phyloP scores from a whole-genome alignment of 495 filamentous ascomycete genomes.

The Hypoxylon intermedium region DNA sequence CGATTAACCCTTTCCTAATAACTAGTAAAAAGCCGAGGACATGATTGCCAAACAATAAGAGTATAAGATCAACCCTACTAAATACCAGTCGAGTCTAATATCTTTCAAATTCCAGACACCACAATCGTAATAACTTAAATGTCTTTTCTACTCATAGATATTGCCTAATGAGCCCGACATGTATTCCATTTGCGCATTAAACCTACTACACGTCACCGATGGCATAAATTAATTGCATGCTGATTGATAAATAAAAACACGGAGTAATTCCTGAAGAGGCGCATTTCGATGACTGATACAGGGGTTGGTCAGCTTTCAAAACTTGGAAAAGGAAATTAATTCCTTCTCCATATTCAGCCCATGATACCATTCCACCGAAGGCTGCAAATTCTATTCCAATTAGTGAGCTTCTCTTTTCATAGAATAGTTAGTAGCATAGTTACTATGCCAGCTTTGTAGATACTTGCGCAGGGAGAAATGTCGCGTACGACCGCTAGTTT shows the following conservation, averaged over 20 bases:
- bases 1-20: too few species aligned
- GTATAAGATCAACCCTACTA: too few species aligned
- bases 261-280: slow-evolving; percentile 13
- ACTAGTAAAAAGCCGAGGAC: too few species aligned
- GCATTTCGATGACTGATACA: slow-evolving; percentile 8
- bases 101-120: too few species aligned
- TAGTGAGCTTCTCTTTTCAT: too few species aligned
- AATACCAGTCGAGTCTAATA: too few species aligned
- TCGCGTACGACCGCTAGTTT: slow-evolving; percentile 1
- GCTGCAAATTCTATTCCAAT: too few species aligned
- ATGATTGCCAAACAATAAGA: too few species aligned
- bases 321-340: slow-evolving; percentile 35
- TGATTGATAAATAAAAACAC: slow-evolving; percentile 15
- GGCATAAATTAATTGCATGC: slow-evolving; percentile 28
- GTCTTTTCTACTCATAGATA: background rate
- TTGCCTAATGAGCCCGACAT: background rate
- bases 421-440: too few species aligned
- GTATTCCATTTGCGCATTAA: too few species aligned
- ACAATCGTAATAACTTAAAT: background rate
- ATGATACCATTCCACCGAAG: too few species aligned
- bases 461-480: background rate
- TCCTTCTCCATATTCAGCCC: too few species aligned
- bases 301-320: slow-evolving; percentile 12
- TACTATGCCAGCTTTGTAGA: background rate
- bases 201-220: background rate